phyloP scores from a whole-genome alignment of 192 early-diverging fungal genomes.

The Polychytrium aggregatum region DNA sequence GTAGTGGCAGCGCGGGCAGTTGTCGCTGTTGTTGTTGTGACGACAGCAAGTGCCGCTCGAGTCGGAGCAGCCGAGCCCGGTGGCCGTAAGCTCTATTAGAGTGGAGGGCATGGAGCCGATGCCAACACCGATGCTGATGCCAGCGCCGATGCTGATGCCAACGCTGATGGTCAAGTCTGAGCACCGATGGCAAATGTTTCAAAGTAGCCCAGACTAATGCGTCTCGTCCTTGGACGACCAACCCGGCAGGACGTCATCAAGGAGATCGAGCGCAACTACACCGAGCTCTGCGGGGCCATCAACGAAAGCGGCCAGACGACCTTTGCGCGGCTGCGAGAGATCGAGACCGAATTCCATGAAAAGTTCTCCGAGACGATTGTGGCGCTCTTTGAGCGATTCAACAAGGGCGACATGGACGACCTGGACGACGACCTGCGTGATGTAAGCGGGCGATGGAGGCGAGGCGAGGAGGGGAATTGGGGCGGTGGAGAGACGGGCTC shows the following conservation, averaged over 20 bases:
- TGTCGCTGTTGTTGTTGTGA: too few species aligned
- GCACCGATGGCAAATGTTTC: too few species aligned
- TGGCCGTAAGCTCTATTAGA: too few species aligned
- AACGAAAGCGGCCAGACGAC: constrained; percentile 33
- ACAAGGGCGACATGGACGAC: constrained; percentile 44
- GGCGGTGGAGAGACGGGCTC: too few species aligned
- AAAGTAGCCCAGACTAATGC: background rate
- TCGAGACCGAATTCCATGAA: constrained; percentile 51
- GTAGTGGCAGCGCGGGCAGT: too few species aligned
- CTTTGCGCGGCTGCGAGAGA: constrained; percentile 42
- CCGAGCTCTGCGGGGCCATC: constrained; percentile 34
- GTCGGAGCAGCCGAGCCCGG: too few species aligned
- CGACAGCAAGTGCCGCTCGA: too few species aligned
- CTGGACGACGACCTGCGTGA: constrained; percentile 36
- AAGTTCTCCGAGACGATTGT: constrained; percentile 39
- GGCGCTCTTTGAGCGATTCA: constrained; percentile 37
- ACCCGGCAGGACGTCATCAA: constrained; percentile 34
- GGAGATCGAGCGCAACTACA: constrained; percentile 52
- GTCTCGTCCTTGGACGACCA: constrained; percentile 1
- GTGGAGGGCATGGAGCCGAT: too few species aligned
- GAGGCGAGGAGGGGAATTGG: constrained; percentile 3
- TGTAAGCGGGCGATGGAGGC: constrained; percentile 1
- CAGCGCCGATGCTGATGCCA: too few species aligned
- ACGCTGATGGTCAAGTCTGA: too few species aligned
- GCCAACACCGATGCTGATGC: too few species aligned